Evolutionary conservation across 2,329 filamentous ascomycete species (phyloP).

Genomic region (Paecilomyces niveus): DNA sequence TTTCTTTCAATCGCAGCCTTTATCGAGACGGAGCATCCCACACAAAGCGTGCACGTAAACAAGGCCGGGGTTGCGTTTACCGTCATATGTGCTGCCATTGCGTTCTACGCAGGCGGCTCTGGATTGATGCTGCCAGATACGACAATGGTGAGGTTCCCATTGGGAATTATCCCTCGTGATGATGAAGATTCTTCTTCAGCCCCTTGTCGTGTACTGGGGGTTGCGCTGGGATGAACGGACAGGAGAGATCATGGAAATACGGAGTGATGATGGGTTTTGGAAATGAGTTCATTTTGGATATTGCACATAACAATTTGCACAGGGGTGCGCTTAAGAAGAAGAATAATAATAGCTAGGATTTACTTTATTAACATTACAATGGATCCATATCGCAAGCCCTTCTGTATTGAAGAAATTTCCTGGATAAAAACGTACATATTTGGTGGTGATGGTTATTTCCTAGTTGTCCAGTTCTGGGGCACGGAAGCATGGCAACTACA

Average conservation of each 20-base stretch:
- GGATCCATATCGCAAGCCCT: too few relatives aligned
- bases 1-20: slow-evolving; percentile 51
- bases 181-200: background rate
- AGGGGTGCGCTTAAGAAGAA: too few relatives aligned
- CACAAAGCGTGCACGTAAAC: slow-evolving; percentile 40
- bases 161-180: slow-evolving; percentile 26
- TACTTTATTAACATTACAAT: too few relatives aligned
- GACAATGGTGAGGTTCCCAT: slow-evolving; percentile 35
- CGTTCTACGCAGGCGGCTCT: slow-evolving; percentile 36
- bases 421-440: too few relatives aligned
- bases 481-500: too few relatives aligned
- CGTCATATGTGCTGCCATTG: slow-evolving; percentile 28
- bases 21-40: slow-evolving; percentile 29
- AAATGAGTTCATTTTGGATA: background rate
- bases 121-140: slow-evolving; percentile 38
- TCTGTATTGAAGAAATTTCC: too few relatives aligned
- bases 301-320: too few relatives aligned
- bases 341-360: too few relatives aligned
- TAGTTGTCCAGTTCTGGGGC: too few relatives aligned
- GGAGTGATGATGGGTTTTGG: background rate
- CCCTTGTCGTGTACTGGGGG: background rate
- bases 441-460: too few relatives aligned
- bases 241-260: background rate
- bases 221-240: background rate
- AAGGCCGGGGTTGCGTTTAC: slow-evolving; percentile 34